A percentile compares a stretch with the other conserved stretches of the same genome.
Evolutionary conservation across 345 rosid species (phyloP).

Genomic region (Garcia nutans): DNA sequence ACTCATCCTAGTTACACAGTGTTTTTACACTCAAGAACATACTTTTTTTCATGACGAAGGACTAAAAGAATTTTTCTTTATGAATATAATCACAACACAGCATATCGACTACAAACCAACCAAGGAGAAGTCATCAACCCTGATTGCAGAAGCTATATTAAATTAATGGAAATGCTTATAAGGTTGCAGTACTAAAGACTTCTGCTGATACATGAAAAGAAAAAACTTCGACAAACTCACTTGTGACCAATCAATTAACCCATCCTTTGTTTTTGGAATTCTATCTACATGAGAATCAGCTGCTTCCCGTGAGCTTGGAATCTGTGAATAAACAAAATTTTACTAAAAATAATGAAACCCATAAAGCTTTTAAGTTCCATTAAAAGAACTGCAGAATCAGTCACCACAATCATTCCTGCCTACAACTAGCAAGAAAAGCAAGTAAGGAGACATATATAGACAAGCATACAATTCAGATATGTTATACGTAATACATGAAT

Average conservation of each 20-base stretch:
- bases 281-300: slow-evolving; percentile 45
- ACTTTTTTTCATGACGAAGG: not conserved
- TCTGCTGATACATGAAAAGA: not conserved
- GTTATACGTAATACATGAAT: not conserved
- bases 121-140: not conserved
- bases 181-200: not conserved
- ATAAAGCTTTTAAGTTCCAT: not conserved
- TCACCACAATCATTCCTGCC: not conserved
- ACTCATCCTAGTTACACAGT: not conserved
- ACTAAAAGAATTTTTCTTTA: not conserved
- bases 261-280: slow-evolving; percentile 80
- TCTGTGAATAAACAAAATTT: slow-evolving; percentile 40
- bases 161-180: not conserved
- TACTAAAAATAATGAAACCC: slow-evolving; percentile 2
- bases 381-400: slow-evolving; percentile 1
- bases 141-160: not conserved
- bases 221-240: slow-evolving; percentile 39
- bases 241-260: slow-evolving; percentile 88
- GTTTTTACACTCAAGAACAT: not conserved
- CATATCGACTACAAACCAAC: not conserved
- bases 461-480: not conserved
- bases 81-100: not conserved
- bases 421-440: not conserved
- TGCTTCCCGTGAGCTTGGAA: slow-evolving; percentile 74
- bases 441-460: not conserved